Evolutionary conservation across 1,139 yeast genomes (phyloP), one percentile per base, ranked within the genome.

Genomic region (Fermentozyma sake): DNA sequence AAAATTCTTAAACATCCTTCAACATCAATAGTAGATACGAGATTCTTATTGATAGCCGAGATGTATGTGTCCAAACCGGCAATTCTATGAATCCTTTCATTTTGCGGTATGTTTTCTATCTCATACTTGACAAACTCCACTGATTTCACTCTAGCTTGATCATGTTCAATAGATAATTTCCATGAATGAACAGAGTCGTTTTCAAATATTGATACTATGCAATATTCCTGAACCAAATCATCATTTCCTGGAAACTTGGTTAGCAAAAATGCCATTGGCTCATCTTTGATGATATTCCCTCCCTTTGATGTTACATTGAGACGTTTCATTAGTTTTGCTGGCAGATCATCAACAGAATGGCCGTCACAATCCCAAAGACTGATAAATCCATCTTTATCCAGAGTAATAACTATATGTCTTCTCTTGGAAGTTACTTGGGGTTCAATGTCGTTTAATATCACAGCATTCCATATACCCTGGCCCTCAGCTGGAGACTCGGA

Each of bases 361-460:
- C 60, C 58, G 33, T 58, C 45, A 34, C 91, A 77, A 36, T 79
- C 76, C 89, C 91, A 86, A 5, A 82, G 58, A 12, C 76, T 66
- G 7, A 86, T 35, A 33, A 53, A 58, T 7, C 74, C 68, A 6
- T 80, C 79, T 14, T 66, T 61, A 20, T 73, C 78, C 31, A 76
- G 61, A 1, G 82, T 60, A 1, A 77, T 68, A 0, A 56, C 66
- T 22, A 59, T 34, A 37, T 64, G 70, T 21, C 57, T 55, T 25
- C 68, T 39, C 14, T 37, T 39, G 7, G 26, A 25, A 2, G 28
- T 30, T 5, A 32, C 32, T 4, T 47, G 36, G 2, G 45, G 47
- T 9, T 43, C 44, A 7, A 62, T 42, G 34, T 63, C 65, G 37
- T 55, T 61, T 16, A 62, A 41, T 10, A 65, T 43, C 2, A 54